Base-by-base conservation (phyloP, 306 rosid species). In the Rosa lucieae region DNA sequence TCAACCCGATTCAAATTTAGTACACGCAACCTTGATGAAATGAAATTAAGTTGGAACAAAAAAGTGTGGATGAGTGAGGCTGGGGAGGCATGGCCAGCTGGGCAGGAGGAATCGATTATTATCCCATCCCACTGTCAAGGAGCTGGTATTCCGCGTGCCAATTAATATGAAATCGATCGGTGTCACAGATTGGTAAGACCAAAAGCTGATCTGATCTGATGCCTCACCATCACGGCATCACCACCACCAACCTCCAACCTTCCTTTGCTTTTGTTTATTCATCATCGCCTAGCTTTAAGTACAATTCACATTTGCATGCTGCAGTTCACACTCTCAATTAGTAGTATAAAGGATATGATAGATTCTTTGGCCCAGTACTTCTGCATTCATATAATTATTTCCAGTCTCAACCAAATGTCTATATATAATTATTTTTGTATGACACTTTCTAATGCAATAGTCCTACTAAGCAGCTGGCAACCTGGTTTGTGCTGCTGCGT, bases 101-200 rank as follows among this genome's bases (percentile, higher is more conserved):
- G 23, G 71, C 21, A 20, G 26, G 17, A 0, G 71, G 47, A 35
- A 66, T 66, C 71, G 44, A 66, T 39, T 35, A 35, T 18, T 37
- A 66, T 37, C 20, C 71, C 3, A 66, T 39, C 26, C 71, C 71
- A 66, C 47, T 67, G 71, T 67, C 48, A 67, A 39, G 71, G 47
- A 67, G 71, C 71, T 67, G 71, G 71, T 39, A 15, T 67, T 39
- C 46, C 71, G 71, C 48, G 71, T 39, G 71, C 71, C 48, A 67
- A 67, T 67, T 6, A 67, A 67, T 67, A 63, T 32, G 69, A 32
- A 32, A 63, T 63, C 17, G 61, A 61, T 61, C 67, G 37, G 40
- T 61, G 39, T 61, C 67, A 61, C 43, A 32, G n/a, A 63, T 63
- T 18, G 23, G 70, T 14, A 61, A 26, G 67, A 26, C 67, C 67